Evolutionary conservation across 1,284 basidiomycete species (phyloP), one percentile per base, ranked within the genome.

Genomic region (Waitea zeae): DNA sequence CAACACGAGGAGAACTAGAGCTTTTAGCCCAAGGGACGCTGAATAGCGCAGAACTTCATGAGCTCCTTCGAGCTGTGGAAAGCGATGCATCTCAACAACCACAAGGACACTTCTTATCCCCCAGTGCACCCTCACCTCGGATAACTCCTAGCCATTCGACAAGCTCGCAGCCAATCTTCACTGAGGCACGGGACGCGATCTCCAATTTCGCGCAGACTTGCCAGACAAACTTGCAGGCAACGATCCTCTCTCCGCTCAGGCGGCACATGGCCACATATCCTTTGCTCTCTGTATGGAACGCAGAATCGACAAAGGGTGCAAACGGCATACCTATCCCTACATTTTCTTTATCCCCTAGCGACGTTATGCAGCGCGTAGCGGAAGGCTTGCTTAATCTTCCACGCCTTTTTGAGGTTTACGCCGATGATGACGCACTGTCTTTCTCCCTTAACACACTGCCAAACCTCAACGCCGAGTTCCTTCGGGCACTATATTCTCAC

Each of bases 321-420:
- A 70, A 65, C 50, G 81, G 87, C 39, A 63, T 89, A 17, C 64
- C 70, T 26, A 73, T 97, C n/a, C 93, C 93, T 2, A 84, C 72
- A 3, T 98, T 98, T 56, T 95, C 89, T 1, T 65, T 92, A 12
- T 87, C 83, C 9, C 90, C 90, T 1, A 95, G 79, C 30, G 82
- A 88, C 38, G 76, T 71, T 2, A 81, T 96, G 44, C 82, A 90
- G 39, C 72, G 78, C 33, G 76, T 97, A 12, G 83, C 87, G 4
- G 95, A 98, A 49, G 89, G 88, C 4, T 58, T 98, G 32, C 64
- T 97, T 27, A 96, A 95, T 54, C 68, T 98, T 4, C 88, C 93
- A 1, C 62, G 92, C 33, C 59, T 97, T 14, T 93, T 98, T 50
- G 92, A 97, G 51, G 81, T 90, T 12, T 92, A 95, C 48, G 87